phyloP scores from a whole-genome alignment of 768 basidiomycete genomes.

The Boletus insuetus region DNA sequence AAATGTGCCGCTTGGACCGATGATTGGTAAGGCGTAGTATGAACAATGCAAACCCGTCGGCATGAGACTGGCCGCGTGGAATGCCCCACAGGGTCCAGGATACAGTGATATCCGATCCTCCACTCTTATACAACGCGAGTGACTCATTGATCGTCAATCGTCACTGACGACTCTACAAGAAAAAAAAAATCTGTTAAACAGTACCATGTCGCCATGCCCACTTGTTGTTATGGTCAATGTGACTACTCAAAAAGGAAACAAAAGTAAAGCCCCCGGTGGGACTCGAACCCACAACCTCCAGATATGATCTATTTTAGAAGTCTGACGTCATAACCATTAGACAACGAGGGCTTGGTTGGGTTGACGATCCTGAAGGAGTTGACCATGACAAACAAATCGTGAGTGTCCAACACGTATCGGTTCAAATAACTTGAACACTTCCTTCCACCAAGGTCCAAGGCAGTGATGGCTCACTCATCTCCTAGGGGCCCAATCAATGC shows the following conservation, averaged over 20 bases:
- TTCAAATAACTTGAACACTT: too few species aligned
- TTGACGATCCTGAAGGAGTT: background rate
- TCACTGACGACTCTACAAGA: too few species aligned
- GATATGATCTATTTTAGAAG: slow-evolving; percentile 73
- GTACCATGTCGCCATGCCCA: too few species aligned
- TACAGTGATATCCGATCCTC: background rate
- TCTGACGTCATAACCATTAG: slow-evolving; percentile 92
- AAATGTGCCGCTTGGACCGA: background rate
- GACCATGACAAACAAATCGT: background rate
- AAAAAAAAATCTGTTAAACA: background rate
- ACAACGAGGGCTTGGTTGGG: slow-evolving; percentile 63
- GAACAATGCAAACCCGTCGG: background rate
- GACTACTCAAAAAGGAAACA: slow-evolving; percentile 8
- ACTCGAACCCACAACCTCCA: slow-evolving; percentile 89
- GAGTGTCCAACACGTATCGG: too few species aligned
- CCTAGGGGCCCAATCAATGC: too few species aligned
- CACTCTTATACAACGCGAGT: background rate
- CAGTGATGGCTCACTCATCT: too few species aligned
- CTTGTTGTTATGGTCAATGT: too few species aligned
- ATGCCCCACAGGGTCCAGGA: background rate
- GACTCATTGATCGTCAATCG: background rate
- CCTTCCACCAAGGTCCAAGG: too few species aligned
- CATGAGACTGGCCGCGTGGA: background rate
- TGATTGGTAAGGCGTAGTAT: background rate
- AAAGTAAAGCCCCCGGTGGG: slow-evolving; percentile 65